phyloP scores from a whole-genome alignment of 1,139 yeast species.

The Pichia kudriavzevii region DNA sequence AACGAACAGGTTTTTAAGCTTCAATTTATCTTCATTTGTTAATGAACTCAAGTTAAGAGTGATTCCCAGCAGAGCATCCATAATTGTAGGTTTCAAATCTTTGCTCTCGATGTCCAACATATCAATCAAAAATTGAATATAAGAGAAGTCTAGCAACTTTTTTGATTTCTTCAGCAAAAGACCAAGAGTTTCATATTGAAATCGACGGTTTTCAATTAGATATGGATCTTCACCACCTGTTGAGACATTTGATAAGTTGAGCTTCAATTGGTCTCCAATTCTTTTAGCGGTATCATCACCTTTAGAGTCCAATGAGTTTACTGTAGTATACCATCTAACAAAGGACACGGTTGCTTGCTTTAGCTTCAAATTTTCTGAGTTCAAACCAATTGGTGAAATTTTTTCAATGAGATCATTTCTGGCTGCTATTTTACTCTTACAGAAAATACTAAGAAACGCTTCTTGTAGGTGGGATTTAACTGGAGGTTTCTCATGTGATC shows the following conservation, averaged over 20 bases:
- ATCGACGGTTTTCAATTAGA: constrained; percentile 41
- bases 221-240: constrained; percentile 21
- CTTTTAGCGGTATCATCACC: constrained; percentile 30
- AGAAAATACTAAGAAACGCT: constrained; percentile 44
- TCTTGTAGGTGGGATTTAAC: constrained; percentile 52
- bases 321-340: constrained; percentile 32
- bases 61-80: constrained; percentile 61
- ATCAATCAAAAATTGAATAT: constrained; percentile 60
- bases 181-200: constrained; percentile 75
- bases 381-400: constrained; percentile 50
- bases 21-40: constrained; percentile 32
- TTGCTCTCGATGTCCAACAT: constrained; percentile 60
- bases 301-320: constrained; percentile 18
- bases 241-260: constrained; percentile 39
- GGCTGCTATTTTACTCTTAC: constrained; percentile 48
- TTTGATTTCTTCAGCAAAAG: constrained; percentile 49
- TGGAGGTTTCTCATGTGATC: constrained; percentile 41
- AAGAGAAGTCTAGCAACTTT: constrained; percentile 40
- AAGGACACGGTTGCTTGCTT: constrained; percentile 51
- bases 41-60: constrained; percentile 42
- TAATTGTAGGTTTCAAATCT: constrained; percentile 62
- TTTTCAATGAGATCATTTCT: constrained; percentile 31
- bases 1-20: constrained; percentile 40
- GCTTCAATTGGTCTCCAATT: constrained; percentile 47
- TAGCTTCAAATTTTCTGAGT: constrained; percentile 41